A percentile compares a stretch with the other conserved stretches of the same genome.
Conservation (phyloP, 192 early-diverging fungal species). For the Coemansia asiatica region DNA sequence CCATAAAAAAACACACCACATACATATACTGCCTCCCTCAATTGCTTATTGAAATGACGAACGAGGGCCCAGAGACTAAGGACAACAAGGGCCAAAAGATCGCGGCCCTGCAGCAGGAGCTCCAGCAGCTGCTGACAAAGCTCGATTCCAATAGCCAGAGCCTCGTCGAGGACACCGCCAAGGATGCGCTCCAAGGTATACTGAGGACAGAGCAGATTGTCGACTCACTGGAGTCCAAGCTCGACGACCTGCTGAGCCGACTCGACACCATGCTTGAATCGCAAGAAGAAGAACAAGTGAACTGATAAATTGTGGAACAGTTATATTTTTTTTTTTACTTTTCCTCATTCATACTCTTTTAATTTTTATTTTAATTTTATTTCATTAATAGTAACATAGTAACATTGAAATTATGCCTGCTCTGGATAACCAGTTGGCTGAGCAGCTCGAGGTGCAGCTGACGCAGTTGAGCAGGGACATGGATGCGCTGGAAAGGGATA, state of each 20-base stretch:
- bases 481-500: slow-evolving; percentile 33
- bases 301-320: too few relatives aligned
- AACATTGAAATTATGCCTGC: not conserved
- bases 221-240: slow-evolving; percentile 26
- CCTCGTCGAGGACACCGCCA: slow-evolving; percentile 7
- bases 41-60: not conserved
- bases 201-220: slow-evolving; percentile 24
- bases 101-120: not conserved
- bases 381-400: not conserved
- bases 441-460: slow-evolving; percentile 9
- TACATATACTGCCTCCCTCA: not conserved
- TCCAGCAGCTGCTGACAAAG: slow-evolving; percentile 15
- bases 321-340: not conserved
- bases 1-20: not conserved
- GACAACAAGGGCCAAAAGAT: not conserved
- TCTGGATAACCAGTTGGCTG: not conserved
- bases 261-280: slow-evolving; percentile 35
- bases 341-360: not conserved
- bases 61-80: not conserved
- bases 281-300: not conserved
- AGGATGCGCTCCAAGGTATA: slow-evolving; percentile 36
- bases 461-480: slow-evolving; percentile 27
- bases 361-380: not conserved
- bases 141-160: not conserved
- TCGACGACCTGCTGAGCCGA: slow-evolving; percentile 30